These are phyloP conservation scores for Spencermartinsiella ligniputridi DNA, from an alignment of 1,139 yeast genomes.

Conservation along the genomic window DNA sequence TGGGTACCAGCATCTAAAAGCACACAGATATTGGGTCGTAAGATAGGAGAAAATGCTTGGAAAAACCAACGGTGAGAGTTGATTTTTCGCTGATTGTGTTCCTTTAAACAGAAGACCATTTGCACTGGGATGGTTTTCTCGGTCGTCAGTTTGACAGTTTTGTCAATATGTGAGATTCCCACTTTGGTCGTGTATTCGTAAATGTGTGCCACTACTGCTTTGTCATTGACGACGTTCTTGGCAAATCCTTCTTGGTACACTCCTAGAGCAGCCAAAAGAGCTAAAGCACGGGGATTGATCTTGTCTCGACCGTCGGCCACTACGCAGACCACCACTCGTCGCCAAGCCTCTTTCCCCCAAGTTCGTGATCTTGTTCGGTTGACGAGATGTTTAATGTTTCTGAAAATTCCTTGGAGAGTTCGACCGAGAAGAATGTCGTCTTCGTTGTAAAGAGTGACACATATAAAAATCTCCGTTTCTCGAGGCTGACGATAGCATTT, in stretches of 20 bases:
- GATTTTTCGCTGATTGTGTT: constrained; percentile 67
- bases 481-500: constrained; percentile 62
- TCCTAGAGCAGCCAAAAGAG: constrained; percentile 67
- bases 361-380: constrained; percentile 52
- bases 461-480: constrained; percentile 67
- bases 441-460: constrained; percentile 78
- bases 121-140: constrained; percentile 67
- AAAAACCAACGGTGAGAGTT: constrained; percentile 85
- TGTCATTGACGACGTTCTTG: constrained; percentile 67
- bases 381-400: constrained; percentile 61
- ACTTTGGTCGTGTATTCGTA: constrained; percentile 79
- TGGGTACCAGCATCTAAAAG: constrained; percentile 77
- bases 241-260: constrained; percentile 81
- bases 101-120: constrained; percentile 71
- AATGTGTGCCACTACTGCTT: constrained; percentile 64
- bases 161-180: constrained; percentile 61
- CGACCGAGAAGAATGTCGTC: constrained; percentile 67
- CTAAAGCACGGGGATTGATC: constrained; percentile 59
- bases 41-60: constrained; percentile 69
- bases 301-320: constrained; percentile 77
- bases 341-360: constrained; percentile 84
- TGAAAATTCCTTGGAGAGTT: constrained; percentile 72
- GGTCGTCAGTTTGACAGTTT: constrained; percentile 48
- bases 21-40: constrained; percentile 67
- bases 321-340: constrained; percentile 66